Evolutionary conservation across 495 filamentous ascomycete genomes (phyloP).

Genomic region (Sordaria brevicollis): DNA sequence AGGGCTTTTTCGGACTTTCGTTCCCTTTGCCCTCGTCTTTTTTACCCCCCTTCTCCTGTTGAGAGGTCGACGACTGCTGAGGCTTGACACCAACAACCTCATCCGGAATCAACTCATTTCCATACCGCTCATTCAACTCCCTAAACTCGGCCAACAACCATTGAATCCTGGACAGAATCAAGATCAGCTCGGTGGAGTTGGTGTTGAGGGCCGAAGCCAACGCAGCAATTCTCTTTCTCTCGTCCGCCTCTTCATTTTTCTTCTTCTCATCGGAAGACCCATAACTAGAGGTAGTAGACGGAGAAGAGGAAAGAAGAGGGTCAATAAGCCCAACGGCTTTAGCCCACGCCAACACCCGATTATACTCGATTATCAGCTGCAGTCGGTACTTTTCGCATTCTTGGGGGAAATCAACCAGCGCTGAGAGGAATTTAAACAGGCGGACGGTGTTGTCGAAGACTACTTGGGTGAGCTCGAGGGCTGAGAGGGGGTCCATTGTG

Average conservation of each 20-base stretch:
- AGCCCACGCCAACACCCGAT: conserved; percentile 23
- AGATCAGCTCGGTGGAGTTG: conserved; percentile 17
- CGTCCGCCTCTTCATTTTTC: no score
- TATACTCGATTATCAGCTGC: conserved; percentile 27
- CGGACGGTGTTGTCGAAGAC: not conserved
- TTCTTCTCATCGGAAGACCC: no score
- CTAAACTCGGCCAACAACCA: conserved; percentile 22
- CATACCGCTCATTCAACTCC: conserved; percentile 21
- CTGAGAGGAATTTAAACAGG: conserved; percentile 23
- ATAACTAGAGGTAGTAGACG: no score
- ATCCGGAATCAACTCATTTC: conserved; percentile 15
- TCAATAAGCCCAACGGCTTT: conserved; percentile 23
- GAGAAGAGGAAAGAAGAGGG: no score
- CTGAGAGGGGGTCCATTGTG: not conserved
- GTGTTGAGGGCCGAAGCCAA: conserved; percentile 14
- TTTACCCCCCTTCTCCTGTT: no score
- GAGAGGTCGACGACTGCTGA: no score
- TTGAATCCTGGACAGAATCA: conserved; percentile 20
- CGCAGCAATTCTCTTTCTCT: not conserved
- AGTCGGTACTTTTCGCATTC: conserved; percentile 22
- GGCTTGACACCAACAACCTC: not conserved
- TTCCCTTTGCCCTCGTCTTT: no score
- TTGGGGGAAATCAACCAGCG: conserved; percentile 23
- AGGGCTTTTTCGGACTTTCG: not conserved
- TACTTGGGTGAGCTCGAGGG: not conserved